Conservation (phyloP, 306 rosid genomes). For the Macrotyloma uniflorum region DNA sequence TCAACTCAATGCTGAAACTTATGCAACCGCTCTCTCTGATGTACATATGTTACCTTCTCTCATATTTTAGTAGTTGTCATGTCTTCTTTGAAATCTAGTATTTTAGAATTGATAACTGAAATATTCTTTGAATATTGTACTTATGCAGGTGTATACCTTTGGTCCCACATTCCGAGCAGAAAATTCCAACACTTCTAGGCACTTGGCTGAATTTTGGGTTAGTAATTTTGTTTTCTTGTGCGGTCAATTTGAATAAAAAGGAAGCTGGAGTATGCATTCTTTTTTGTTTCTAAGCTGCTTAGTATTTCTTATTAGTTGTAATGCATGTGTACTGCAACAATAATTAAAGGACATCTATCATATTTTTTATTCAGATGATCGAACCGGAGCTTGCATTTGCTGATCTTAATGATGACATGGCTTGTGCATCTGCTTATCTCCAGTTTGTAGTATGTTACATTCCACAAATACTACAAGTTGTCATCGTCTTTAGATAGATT, state of each 20-base stretch:
- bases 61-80: not conserved
- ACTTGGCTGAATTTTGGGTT: conserved; percentile 99
- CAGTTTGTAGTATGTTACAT: conserved; percentile 90
- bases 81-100: conserved; percentile 30
- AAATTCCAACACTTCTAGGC: conserved; percentile 95
- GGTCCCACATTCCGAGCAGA: conserved; percentile 99
- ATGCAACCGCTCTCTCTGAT: conserved; percentile 97
- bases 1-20: conserved; percentile 96
- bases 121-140: conserved; percentile 27
- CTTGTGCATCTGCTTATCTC: conserved; percentile 98
- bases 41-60: conserved; percentile 45
- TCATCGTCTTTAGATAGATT: conserved; percentile 21
- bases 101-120: conserved; percentile 29
- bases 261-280: conserved; percentile 10
- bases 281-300: conserved; percentile 8
- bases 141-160: conserved; percentile 82
- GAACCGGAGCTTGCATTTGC: conserved; percentile 99
- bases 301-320: conserved; percentile 14
- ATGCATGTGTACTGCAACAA: conserved; percentile 21
- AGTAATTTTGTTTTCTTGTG: conserved; percentile 31
- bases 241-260: not conserved
- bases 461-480: conserved; percentile 42
- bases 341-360: conserved; percentile 17
- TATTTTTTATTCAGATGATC: conserved; percentile 69
- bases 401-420: conserved; percentile 94